phyloP scores from a whole-genome alignment of 2,329 filamentous ascomycete genomes.

The Stachybotrys chlorohalonatus region DNA sequence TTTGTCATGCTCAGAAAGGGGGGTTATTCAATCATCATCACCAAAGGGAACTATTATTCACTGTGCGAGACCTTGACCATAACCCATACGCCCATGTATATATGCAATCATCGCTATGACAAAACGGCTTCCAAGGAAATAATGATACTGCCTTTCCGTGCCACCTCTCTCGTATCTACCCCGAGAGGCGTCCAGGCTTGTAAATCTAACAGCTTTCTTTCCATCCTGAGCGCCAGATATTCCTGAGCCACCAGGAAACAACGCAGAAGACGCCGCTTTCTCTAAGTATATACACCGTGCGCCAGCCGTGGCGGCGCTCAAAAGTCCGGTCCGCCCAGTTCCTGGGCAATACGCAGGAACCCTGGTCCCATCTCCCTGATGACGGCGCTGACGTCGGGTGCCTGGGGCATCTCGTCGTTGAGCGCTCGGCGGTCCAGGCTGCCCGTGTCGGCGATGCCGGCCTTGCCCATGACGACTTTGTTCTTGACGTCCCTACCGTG shows the following conservation, averaged over 20 bases:
- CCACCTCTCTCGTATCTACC: no score
- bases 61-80: no score
- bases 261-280: not conserved
- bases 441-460: constrained; percentile 20
- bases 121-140: no score
- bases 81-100: no score
- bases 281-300: not conserved
- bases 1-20: no score
- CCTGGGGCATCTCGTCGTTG: constrained; percentile 16
- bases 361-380: constrained; percentile 27
- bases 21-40: no score
- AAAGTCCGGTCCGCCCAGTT: constrained; percentile 4
- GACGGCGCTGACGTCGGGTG: constrained; percentile 33
- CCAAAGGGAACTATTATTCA: no score
- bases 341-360: constrained; percentile 26
- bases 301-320: not conserved
- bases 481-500: constrained; percentile 42
- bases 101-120: no score
- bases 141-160: no score
- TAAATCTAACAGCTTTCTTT: no score
- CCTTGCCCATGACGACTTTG: constrained; percentile 32
- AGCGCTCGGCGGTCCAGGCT: constrained; percentile 11
- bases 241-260: not conserved
- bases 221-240: no score
- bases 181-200: no score